Conservation (phyloP, 2,329 filamentous ascomycete species). For the Canariomyces notabilis region DNA sequence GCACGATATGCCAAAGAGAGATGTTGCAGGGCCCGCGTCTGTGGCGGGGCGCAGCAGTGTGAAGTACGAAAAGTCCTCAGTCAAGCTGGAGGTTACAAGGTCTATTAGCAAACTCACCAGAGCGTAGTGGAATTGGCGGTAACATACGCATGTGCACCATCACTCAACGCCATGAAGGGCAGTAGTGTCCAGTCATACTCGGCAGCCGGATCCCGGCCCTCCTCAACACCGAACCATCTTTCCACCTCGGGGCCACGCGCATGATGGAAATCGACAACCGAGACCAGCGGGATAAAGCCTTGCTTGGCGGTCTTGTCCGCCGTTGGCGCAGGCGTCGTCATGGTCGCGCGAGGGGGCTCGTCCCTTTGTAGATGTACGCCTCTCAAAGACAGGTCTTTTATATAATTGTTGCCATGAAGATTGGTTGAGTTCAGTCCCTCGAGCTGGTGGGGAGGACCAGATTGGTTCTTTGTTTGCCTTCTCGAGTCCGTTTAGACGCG, state of each 20-base stretch:
- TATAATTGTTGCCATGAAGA: not conserved
- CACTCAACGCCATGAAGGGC: conserved; percentile 90
- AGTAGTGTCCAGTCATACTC: conserved; percentile 88
- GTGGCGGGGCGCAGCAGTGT: conserved; percentile 68
- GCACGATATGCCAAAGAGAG: conserved; percentile 93
- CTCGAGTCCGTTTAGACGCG: not conserved
- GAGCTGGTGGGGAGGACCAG: not conserved
- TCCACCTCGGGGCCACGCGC: conserved; percentile 88
- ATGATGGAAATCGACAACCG: conserved; percentile 81
- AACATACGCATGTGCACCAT: conserved; percentile 89
- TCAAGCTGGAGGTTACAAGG: conserved; percentile 55
- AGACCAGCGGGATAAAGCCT: conserved; percentile 63
- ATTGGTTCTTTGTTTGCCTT: not conserved
- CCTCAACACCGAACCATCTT: conserved; percentile 74
- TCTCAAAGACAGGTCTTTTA: not conserved
- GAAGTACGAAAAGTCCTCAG: conserved; percentile 98
- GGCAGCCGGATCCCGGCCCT: conserved; percentile 69
- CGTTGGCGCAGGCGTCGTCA: not conserved
- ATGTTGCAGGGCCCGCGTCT: conserved; percentile 57
- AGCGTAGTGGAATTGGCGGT: conserved; percentile 8
- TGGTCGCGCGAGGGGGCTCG: not conserved
- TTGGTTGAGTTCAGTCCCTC: not conserved
- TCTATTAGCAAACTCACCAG: not conserved
- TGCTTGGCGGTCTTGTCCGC: conserved; percentile 1
- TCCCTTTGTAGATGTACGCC: not conserved